A percentile compares a stretch with the other conserved stretches of the same genome.
Evolutionary conservation across 1,139 yeast genomes (phyloP).

Genomic region (Magnusiomyces suaveolens): DNA sequence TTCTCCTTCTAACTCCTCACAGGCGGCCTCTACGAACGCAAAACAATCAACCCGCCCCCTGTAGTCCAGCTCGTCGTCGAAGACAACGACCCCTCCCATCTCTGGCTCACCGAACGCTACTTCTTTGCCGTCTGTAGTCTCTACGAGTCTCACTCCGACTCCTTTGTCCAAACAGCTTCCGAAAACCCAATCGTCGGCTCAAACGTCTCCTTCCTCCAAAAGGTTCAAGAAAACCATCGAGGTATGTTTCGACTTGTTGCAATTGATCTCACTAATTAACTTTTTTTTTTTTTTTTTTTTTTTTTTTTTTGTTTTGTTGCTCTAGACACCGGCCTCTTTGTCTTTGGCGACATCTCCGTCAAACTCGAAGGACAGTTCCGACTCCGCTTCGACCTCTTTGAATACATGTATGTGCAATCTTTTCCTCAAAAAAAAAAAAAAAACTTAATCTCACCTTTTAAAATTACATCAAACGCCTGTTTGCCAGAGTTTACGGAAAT

Average conservation of each 20-base stretch:
- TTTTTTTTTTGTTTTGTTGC: not conserved
- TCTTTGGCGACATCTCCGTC: constrained; percentile 20
- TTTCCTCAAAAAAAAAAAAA: not conserved
- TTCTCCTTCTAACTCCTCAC: not conserved
- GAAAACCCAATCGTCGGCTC: constrained; percentile 19
- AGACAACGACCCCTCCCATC: constrained; percentile 16
- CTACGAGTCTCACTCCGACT: constrained; percentile 15
- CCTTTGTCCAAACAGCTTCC: constrained; percentile 13
- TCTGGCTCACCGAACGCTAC: constrained; percentile 19
- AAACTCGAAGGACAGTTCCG: constrained; percentile 20
- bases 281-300: not conserved
- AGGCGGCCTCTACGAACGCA: constrained; percentile 18
- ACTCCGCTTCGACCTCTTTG: constrained; percentile 18
- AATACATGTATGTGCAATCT: constrained; percentile 13
- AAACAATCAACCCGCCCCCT: constrained; percentile 21
- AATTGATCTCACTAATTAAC: not conserved
- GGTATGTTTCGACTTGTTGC: constrained; percentile 6
- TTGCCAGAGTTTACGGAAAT: too few relatives aligned
- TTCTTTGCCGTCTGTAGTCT: constrained; percentile 20
- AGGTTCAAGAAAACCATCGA: constrained; percentile 19
- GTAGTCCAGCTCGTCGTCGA: constrained; percentile 18
- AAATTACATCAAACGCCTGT: too few relatives aligned
- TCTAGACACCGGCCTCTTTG: constrained; percentile 19
- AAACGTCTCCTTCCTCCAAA: constrained; percentile 19
- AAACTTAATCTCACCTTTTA: too few relatives aligned